These are phyloP conservation scores for Cydonia oblonga DNA, from an alignment of 331 rosid genomes.

Conservation along the genomic window DNA sequence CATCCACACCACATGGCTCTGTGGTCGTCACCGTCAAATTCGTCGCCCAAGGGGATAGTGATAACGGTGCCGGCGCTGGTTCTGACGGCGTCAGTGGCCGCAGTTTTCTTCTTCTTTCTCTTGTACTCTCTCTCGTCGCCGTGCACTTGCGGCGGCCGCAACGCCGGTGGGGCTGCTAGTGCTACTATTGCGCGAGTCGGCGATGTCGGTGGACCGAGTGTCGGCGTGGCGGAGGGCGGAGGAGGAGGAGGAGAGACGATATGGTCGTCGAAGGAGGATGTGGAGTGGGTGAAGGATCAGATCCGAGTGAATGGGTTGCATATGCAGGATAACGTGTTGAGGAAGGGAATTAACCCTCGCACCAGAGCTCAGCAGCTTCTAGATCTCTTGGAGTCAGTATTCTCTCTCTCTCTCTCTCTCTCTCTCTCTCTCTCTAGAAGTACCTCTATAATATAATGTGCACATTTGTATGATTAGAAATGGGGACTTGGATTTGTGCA, in stretches of 20 bases:
- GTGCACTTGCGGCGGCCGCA: conserved; percentile 24
- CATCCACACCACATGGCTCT: conserved; percentile 34
- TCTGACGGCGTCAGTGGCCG: conserved; percentile 30
- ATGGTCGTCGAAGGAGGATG: conserved; percentile 43
- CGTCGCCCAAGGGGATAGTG: conserved; percentile 42
- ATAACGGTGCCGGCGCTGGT: conserved; percentile 50
- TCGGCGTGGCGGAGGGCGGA: neutral
- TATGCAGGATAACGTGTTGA: conserved; percentile 67
- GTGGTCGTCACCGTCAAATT: conserved; percentile 9
- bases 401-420: too few species aligned
- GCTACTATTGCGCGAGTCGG: neutral
- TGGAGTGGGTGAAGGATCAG: conserved; percentile 64
- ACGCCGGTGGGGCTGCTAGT: neutral
- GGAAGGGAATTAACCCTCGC: conserved; percentile 81
- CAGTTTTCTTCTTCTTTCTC: conserved; percentile 45
- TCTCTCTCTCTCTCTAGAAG: neutral
- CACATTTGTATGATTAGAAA: neutral
- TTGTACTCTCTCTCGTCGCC: conserved; percentile 37
- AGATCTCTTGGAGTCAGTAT: conserved; percentile 49
- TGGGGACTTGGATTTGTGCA: neutral
- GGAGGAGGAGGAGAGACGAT: conserved; percentile 10
- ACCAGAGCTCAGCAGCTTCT: conserved; percentile 65
- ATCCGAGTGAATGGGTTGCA: conserved; percentile 55
- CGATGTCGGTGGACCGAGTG: neutral
- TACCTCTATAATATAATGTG: too few species aligned